Base-by-base conservation (phyloP, 306 rosid genomes). In the Cicer cuneatum region DNA sequence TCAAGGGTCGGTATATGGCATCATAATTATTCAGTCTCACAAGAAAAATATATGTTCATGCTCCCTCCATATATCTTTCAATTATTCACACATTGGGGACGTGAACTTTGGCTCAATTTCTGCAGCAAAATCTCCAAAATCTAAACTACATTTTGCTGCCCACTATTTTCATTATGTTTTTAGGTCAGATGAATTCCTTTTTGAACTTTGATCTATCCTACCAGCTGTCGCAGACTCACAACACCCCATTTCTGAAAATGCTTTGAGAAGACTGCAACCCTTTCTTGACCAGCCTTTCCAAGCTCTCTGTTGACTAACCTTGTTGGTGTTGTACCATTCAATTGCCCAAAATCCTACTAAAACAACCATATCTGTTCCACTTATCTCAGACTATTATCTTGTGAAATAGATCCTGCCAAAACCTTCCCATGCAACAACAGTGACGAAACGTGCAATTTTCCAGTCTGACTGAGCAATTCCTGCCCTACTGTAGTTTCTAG, bases 81-180 rank as follows among this genome's bases (percentile, higher is more conserved):
- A 24, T 9, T 33, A 10, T 33, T 35, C 33, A 48, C 61, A 45
- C 7, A 70, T 39, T 64, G 7, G 21, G 7, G n/a, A 13, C 7
- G 5, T 11, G 65, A 53, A 40, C 52, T 40, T 6, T 52, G 65
- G n/a, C 42, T 40, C 19, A 19, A 51, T 24, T 67, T 46, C 24
- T 12, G 19, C 58, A 45, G 42, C 57, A 24, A 6, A 6, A 10
- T 54, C 66, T 54, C 65, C 48, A 40, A 71, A 71, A 53, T 37
- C 18, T 6, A 13, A 40, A 70, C 11, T 10, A 7, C 7, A 10
- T 47, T 47, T 69, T 39, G 61, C 13, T 70, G 10, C 13, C 52
- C 49, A n/a, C 18, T 39, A 65, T 5, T 65, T 41, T 42, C 45
- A 18, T 35, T 61, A 16, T 13, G 63, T 35, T 61, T 14, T 37